phyloP scores from a whole-genome alignment of 2,329 filamentous ascomycete species.

The Reticulascus tulasneorum region DNA sequence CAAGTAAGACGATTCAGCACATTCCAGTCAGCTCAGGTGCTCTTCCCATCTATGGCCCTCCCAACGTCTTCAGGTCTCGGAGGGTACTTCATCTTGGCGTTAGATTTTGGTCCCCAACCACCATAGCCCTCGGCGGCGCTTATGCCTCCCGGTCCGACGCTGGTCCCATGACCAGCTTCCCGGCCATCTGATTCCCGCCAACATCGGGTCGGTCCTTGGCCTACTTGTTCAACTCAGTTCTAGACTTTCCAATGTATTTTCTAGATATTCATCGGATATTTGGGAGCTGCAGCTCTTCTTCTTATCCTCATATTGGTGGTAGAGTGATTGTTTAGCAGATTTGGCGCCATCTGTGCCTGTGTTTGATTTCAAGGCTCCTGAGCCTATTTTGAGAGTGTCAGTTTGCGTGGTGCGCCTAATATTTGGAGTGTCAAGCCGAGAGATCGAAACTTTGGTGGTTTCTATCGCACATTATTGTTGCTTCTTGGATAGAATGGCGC shows the following conservation, averaged over 20 bases:
- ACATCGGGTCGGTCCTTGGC: constrained; percentile 32
- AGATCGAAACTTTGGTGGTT: no score
- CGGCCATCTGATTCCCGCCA: constrained; percentile 33
- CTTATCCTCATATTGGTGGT: constrained; percentile 25
- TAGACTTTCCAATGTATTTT: constrained; percentile 37
- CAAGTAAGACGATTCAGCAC: no score
- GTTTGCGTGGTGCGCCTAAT: no score
- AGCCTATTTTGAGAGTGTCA: no score
- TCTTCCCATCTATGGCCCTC: no score
- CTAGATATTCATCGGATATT: constrained; percentile 34
- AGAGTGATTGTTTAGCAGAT: constrained; percentile 27
- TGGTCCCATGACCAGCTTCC: constrained; percentile 24
- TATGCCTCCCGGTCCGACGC: constrained; percentile 23
- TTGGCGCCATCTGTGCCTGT: no score
- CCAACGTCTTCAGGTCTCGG: no score
- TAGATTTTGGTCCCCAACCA: constrained; percentile 26
- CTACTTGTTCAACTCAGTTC: constrained; percentile 28
- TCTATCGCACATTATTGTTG: no score
- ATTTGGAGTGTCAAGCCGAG: no score
- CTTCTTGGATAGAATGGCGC: no score
- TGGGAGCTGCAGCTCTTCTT: constrained; percentile 21
- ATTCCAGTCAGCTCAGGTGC: no score
- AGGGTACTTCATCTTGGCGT: constrained; percentile 30
- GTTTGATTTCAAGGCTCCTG: no score
- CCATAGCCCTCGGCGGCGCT: constrained; percentile 23